Percentiles rank a stretch among this genome's conserved stretches.
Evolutionary conservation across 108 stramenopile genomes (phyloP).

Genomic region (Fragilaria radians): DNA sequence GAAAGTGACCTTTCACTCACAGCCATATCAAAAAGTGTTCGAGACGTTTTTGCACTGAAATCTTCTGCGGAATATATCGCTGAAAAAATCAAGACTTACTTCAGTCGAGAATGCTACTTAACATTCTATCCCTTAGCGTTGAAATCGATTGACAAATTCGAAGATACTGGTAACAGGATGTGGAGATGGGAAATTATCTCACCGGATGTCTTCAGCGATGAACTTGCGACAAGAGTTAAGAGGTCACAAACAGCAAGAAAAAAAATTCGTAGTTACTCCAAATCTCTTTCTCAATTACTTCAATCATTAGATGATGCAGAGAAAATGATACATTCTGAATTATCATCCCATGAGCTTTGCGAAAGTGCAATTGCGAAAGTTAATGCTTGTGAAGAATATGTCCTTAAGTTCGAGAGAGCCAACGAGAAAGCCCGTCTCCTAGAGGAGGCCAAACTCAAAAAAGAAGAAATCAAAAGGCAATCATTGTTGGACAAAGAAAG

Average conservation of each 20-base stretch:
- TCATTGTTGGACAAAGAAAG: conserved; percentile 40
- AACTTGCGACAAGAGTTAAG: conserved; percentile 33
- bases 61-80: no score
- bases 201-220: conserved; percentile 43
- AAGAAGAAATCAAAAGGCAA: conserved; percentile 14
- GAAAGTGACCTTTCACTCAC: no score
- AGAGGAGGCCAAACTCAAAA: conserved; percentile 34
- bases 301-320: conserved; percentile 40
- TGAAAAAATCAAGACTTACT: no score
- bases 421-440: conserved; percentile 57
- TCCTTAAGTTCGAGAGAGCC: conserved; percentile 71
- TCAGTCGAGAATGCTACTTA: no score
- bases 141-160: no score
- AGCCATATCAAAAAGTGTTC: no score
- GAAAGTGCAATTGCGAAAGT: conserved; percentile 38
- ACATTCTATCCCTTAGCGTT: no score
- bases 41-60: no score
- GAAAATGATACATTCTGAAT: conserved; percentile 9
- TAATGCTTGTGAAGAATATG: conserved; percentile 68
- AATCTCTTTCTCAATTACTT: conserved; percentile 44
- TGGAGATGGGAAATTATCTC: conserved; percentile 79
- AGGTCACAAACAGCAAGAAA: conserved; percentile 52
- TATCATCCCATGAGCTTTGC: conserved; percentile 7
- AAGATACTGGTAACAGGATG: no score
- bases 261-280: conserved; percentile 41